phyloP scores from a whole-genome alignment of 2,329 filamentous ascomycete genomes.

The Aspergillus aculeatus region DNA sequence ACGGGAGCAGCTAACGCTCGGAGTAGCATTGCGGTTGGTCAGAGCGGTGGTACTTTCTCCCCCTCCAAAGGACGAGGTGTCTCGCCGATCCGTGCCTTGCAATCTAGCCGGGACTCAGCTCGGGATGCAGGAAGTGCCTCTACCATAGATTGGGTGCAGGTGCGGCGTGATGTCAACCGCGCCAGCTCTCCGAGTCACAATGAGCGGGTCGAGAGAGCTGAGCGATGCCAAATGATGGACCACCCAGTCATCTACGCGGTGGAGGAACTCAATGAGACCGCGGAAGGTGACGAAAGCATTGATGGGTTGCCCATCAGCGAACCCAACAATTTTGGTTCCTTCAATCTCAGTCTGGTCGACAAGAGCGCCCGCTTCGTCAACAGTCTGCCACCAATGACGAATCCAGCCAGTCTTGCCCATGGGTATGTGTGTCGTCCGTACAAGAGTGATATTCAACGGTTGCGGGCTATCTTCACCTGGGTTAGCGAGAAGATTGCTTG shows the following conservation, averaged over 20 bases:
- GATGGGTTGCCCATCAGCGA: constrained; percentile 81
- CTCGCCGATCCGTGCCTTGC: constrained; percentile 34
- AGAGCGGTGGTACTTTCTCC: constrained; percentile 44
- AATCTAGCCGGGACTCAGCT: constrained; percentile 51
- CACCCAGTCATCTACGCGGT: constrained; percentile 84
- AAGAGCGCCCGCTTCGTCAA: constrained; percentile 92
- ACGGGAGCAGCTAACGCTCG: constrained; percentile 87
- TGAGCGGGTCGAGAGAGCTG: constrained; percentile 77
- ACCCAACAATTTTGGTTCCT: constrained; percentile 74
- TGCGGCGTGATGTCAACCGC: constrained; percentile 89
- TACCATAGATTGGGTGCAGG: constrained; percentile 88
- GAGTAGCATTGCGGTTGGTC: constrained; percentile 73
- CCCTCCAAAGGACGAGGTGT: constrained; percentile 54
- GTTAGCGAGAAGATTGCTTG: constrained; percentile 90
- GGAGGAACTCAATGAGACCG: constrained; percentile 78
- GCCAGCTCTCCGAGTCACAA: constrained; percentile 90
- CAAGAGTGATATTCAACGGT: constrained; percentile 85
- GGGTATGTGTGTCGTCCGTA: constrained; percentile 93
- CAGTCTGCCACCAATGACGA: constrained; percentile 77
- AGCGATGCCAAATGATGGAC: constrained; percentile 93
- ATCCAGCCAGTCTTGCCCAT: constrained; percentile 77
- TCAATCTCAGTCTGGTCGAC: constrained; percentile 85
- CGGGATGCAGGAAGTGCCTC: constrained; percentile 67
- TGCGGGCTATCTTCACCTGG: constrained; percentile 97
- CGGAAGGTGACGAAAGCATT: constrained; percentile 85